A percentile compares a stretch with the other conserved stretches of the same genome.
phyloP scores from a whole-genome alignment of 2,329 filamentous ascomycete species.

The Trichophyton simii region DNA sequence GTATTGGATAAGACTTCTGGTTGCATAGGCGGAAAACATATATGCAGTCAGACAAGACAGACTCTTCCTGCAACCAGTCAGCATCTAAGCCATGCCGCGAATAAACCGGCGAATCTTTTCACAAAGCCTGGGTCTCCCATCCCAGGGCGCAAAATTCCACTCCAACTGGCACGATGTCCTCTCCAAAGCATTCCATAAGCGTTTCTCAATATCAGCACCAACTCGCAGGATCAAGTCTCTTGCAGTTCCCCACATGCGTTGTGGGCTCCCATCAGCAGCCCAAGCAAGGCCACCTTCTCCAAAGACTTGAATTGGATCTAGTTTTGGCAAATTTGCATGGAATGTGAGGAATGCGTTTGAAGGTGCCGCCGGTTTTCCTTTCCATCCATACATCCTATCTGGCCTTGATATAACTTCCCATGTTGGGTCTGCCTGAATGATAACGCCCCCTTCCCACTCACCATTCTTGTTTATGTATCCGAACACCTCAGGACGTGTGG shows the following conservation, averaged over 20 bases:
- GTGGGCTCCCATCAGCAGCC: conserved; percentile 25
- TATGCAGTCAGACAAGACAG: neutral
- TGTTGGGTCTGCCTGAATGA: conserved; percentile 22
- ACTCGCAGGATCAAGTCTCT: conserved; percentile 25
- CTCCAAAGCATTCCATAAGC: conserved; percentile 32
- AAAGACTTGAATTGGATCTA: conserved; percentile 30
- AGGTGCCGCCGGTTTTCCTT: conserved; percentile 15
- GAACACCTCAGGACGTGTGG: conserved; percentile 13
- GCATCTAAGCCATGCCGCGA: conserved; percentile 8
- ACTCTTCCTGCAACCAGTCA: neutral
- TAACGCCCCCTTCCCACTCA: conserved; percentile 13
- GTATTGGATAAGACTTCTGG: neutral
- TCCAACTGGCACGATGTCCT: conserved; percentile 29
- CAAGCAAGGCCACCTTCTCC: conserved; percentile 27
- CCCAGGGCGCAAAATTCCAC: conserved; percentile 12
- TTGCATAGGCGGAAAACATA: neutral
- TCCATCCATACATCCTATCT: conserved; percentile 10
- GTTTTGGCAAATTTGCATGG: conserved; percentile 32
- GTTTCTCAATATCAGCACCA: conserved; percentile 29
- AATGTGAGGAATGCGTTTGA: conserved; percentile 23
- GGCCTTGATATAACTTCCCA: conserved; percentile 23
- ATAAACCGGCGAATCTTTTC: conserved; percentile 13
- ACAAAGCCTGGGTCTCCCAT: conserved; percentile 13
- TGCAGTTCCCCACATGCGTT: conserved; percentile 27
- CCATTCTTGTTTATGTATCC: conserved; percentile 11